These are phyloP conservation scores for Chrysoporthe austroafricana DNA, from an alignment of 2,329 filamentous ascomycete genomes.

Conservation along the genomic window DNA sequence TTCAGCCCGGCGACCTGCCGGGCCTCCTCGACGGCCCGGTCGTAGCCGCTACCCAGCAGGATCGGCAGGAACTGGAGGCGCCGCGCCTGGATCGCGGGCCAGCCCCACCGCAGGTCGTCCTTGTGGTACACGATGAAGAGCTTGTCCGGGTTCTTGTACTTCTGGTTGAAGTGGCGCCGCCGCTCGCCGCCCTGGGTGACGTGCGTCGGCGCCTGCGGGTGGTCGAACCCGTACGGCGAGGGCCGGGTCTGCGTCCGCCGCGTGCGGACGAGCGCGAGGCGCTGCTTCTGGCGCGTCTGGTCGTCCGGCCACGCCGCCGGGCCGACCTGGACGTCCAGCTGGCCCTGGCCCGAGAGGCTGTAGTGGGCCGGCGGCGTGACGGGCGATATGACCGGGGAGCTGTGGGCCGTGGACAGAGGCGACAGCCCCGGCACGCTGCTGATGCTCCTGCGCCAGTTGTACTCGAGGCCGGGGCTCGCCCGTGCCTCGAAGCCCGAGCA, in stretches of 20 bases:
- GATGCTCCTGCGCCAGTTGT: conserved; percentile 18
- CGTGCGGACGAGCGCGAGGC: conserved; percentile 1
- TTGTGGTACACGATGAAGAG: conserved; percentile 28
- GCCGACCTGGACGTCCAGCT: neutral
- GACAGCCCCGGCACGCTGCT: conserved; percentile 20
- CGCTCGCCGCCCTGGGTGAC: conserved; percentile 2
- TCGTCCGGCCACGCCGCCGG: neutral
- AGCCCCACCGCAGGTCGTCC: conserved; percentile 27
- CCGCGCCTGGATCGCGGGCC: conserved; percentile 23
- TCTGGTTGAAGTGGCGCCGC: conserved; percentile 29
- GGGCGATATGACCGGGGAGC: conserved; percentile 10
- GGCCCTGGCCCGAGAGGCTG: neutral
- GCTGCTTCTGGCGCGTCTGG: neutral
- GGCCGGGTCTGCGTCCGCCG: conserved; percentile 18
- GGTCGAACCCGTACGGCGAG: conserved; percentile 3
- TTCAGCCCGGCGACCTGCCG: conserved; percentile 26
- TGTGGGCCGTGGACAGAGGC: conserved; percentile 20
- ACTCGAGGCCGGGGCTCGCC: conserved; percentile 17
- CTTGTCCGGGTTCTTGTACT: conserved; percentile 26
- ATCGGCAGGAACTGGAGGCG: conserved; percentile 25
- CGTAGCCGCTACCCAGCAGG: conserved; percentile 24
- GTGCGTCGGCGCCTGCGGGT: neutral
- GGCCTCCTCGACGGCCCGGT: conserved; percentile 27
- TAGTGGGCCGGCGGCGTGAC: conserved; percentile 11
- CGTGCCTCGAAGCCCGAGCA: neutral